Conservation (phyloP, 2,329 filamentous ascomycete species). For the Clarireedia sp. region DNA sequence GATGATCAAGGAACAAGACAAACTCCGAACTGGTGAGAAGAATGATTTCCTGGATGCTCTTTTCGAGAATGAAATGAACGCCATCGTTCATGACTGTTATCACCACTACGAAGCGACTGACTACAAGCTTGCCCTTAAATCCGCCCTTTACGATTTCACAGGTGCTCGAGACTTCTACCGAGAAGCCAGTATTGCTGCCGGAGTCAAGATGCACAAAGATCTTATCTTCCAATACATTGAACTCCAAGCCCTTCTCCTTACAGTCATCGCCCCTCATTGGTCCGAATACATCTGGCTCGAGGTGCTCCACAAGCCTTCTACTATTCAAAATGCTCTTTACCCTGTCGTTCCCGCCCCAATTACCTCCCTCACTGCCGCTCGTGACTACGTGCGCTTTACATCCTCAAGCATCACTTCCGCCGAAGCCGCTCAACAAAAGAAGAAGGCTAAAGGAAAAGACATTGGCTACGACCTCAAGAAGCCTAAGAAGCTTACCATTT, state of each 20-base stretch:
- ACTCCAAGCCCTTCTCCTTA: conserved; percentile 74
- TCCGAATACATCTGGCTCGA: conserved; percentile 91
- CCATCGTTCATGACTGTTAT: conserved; percentile 68
- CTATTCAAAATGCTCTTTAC: conserved; percentile 73
- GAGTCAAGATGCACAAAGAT: conserved; percentile 79
- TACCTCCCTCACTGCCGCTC: conserved; percentile 63
- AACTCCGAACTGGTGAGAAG: conserved; percentile 67
- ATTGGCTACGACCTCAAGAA: conserved; percentile 80
- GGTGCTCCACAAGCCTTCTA: conserved; percentile 67
- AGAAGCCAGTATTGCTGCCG: conserved; percentile 67
- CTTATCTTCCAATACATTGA: conserved; percentile 75
- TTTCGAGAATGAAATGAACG: conserved; percentile 90
- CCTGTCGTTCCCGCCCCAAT: conserved; percentile 60
- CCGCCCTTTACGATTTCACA: conserved; percentile 84
- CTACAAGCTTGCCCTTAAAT: conserved; percentile 82
- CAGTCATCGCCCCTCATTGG: conserved; percentile 87
- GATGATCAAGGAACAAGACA: conserved; percentile 59
- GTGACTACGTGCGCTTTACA: conserved; percentile 66
- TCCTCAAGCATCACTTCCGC: conserved; percentile 80
- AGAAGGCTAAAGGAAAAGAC: conserved; percentile 86
- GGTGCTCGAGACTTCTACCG: conserved; percentile 84
- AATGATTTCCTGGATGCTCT: conserved; percentile 78
- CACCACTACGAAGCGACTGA: conserved; percentile 72
- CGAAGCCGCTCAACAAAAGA: conserved; percentile 76
- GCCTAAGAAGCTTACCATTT: conserved; percentile 86